phyloP scores from a whole-genome alignment of 2,329 filamentous ascomycete genomes.

The Alternaria solani region DNA sequence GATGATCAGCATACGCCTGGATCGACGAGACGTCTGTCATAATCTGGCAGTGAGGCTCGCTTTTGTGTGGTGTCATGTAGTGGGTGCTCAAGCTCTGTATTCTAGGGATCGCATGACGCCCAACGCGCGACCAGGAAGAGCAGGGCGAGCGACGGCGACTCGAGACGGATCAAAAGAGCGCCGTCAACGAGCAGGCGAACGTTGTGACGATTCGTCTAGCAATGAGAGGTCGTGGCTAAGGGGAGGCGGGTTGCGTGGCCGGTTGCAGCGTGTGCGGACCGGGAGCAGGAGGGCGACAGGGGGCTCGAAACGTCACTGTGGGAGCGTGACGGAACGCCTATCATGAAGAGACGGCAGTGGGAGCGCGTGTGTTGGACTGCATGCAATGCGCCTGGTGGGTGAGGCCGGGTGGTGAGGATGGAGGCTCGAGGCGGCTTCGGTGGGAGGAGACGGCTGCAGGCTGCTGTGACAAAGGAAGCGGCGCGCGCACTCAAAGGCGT shows the following conservation, averaged over 20 bases:
- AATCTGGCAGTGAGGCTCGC: slow-evolving; percentile 46
- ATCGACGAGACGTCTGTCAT: slow-evolving; percentile 55
- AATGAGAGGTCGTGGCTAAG: slow-evolving; percentile 22
- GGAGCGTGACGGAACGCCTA: slow-evolving; percentile 21
- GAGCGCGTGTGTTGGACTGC: slow-evolving; percentile 21
- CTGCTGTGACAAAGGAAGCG: slow-evolving; percentile 36
- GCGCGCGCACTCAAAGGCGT: slow-evolving; percentile 29
- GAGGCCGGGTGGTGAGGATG: slow-evolving; percentile 29
- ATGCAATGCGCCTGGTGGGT: slow-evolving; percentile 37
- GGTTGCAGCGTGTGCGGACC: slow-evolving; percentile 32
- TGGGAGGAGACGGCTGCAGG: slow-evolving; percentile 31
- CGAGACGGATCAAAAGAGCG: slow-evolving; percentile 35
- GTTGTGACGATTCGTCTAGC: slow-evolving; percentile 17
- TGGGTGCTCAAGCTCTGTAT: slow-evolving; percentile 49
- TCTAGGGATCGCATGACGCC: slow-evolving; percentile 54
- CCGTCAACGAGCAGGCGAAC: slow-evolving; percentile 26
- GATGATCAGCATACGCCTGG: slow-evolving; percentile 54
- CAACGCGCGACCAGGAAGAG: slow-evolving; percentile 44
- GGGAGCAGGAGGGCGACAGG: slow-evolving; percentile 28
- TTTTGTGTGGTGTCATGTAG: slow-evolving; percentile 31
- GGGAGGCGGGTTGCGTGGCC: slow-evolving; percentile 40
- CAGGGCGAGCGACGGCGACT: slow-evolving; percentile 35
- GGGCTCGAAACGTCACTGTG: slow-evolving; percentile 31
- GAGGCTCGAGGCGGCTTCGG: slow-evolving; percentile 35
- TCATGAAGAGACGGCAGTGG: slow-evolving; percentile 30